Evolutionary conservation across 1,139 yeast species (phyloP).

Genomic region (Suhomyces anneliseae): DNA sequence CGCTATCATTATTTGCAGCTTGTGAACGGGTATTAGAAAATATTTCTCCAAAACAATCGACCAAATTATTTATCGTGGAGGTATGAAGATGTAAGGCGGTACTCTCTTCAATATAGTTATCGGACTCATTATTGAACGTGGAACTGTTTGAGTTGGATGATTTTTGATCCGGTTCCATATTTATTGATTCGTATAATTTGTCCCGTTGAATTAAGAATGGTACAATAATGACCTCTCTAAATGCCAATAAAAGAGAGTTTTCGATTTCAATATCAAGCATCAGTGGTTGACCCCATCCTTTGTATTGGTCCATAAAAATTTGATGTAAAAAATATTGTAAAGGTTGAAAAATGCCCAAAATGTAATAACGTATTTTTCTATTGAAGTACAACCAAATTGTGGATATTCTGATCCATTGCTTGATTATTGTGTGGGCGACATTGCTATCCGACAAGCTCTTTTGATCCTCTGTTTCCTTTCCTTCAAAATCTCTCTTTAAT

Average conservation of each 20-base stretch:
- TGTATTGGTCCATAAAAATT: conserved; percentile 14
- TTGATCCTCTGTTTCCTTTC: neutral
- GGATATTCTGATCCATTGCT: conserved; percentile 12
- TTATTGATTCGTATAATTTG: neutral
- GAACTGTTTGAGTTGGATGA: neutral
- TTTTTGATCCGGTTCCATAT: neutral
- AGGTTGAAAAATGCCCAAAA: conserved; percentile 33
- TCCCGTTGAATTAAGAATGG: conserved; percentile 30
- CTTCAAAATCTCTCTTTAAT: conserved; percentile 23
- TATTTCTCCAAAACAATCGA: conserved; percentile 26
- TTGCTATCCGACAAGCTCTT: neutral
- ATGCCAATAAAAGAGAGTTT: conserved; percentile 28
- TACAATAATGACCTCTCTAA: conserved; percentile 30
- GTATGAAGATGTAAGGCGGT: neutral
- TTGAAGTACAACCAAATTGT: conserved; percentile 36
- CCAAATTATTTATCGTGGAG: conserved; percentile 12
- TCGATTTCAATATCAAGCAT: conserved; percentile 30
- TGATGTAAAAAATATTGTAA: conserved; percentile 27
- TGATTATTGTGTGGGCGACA: neutral
- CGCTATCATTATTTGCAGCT: conserved; percentile 21
- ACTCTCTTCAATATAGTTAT: neutral
- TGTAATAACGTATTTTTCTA: conserved; percentile 27
- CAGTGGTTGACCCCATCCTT: conserved; percentile 2
- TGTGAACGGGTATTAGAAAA: conserved; percentile 19
- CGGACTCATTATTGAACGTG: neutral